These are phyloP conservation scores for Omphalotus olearius DNA, from an alignment of 1,284 basidiomycete genomes.

Conservation along the genomic window DNA sequence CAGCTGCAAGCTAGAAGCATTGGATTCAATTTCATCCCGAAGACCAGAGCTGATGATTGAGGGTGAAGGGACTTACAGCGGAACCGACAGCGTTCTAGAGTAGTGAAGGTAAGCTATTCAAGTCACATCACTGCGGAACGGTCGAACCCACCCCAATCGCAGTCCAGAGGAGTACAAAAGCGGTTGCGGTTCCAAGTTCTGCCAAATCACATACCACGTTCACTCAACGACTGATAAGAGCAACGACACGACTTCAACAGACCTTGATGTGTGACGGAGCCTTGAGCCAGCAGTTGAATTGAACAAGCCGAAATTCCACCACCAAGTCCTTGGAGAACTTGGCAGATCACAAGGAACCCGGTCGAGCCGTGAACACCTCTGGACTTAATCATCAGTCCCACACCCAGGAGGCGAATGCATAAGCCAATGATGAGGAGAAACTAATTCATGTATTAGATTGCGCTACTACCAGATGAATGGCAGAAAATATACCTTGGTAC, in stretches of 20 bases:
- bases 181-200: constrained; percentile 5
- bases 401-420: constrained; percentile 6
- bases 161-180: constrained; percentile 6
- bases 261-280: constrained; percentile 6
- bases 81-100: constrained; percentile 8
- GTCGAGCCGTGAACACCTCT: constrained; percentile 7
- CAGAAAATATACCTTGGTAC: constrained; percentile 4
- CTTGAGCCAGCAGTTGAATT: constrained; percentile 5
- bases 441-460: not conserved
- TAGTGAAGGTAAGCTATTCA: not conserved
- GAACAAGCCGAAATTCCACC: constrained; percentile 8
- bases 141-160: constrained; percentile 4
- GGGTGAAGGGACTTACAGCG: not conserved
- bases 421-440: constrained; percentile 6
- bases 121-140: too few relatives aligned
- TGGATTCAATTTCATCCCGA: too few relatives aligned
- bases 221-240: too few relatives aligned
- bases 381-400: constrained; percentile 9
- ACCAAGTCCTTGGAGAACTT: constrained; percentile 9
- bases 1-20: not conserved
- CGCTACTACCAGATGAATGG: not conserved
- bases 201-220: too few relatives aligned
- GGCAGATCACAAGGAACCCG: constrained; percentile 9
- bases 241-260: too few relatives aligned
- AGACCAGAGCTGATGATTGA: too few relatives aligned